Base-by-base conservation (phyloP, 176 grass and related monocot genomes). In the Urochloa ruziziensis region DNA sequence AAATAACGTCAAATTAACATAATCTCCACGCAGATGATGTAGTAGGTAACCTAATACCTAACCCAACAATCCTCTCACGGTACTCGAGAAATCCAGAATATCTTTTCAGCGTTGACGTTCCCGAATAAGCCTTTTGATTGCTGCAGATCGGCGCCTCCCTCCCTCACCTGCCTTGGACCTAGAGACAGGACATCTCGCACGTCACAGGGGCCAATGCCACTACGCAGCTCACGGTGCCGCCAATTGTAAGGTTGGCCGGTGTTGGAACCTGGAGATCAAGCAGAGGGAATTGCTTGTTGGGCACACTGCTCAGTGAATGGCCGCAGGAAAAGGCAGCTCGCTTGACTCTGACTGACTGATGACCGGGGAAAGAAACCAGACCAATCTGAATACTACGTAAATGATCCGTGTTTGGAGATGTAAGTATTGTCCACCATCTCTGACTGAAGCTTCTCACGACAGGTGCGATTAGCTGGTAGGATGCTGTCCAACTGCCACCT, bases 41-140 rank as follows among this genome's bases (percentile, higher is more conserved):
- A 52, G 67, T 59, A 67, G 82, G 36, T 14, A 81, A 40, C 82
- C 77, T 54, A 89, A 81, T 77, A 40, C 82, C 77, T 54, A 89
- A 81, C 83, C 68, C 34, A 63, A 70, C 80, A 16, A 76, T 62
- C 82, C 10, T 10, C 62, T 70, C 71, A 63, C 88, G 56, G 54
- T 89, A 35, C 82, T 89, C 71, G 17, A 62, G 33, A 28, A 33
- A 63, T 54, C 63, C 28, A 24, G 53, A n/a, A 16, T 62, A 63
- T 69, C 27, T 76, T 81, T 73, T 34, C 7, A 21, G 70, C 82
- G 52, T 85, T 75, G 87, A 81, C 82, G 48, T 80, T 27, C 77
- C 39, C 44, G 17, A 62, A 32, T 62, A 74, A 21, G 30, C 1
- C 30, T 62, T 11, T 77, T 28, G 56, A 27, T 81, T 75, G 61